Base-by-base conservation (phyloP, 192 early-diverging fungal species). In the Lobosporangium transversale region DNA sequence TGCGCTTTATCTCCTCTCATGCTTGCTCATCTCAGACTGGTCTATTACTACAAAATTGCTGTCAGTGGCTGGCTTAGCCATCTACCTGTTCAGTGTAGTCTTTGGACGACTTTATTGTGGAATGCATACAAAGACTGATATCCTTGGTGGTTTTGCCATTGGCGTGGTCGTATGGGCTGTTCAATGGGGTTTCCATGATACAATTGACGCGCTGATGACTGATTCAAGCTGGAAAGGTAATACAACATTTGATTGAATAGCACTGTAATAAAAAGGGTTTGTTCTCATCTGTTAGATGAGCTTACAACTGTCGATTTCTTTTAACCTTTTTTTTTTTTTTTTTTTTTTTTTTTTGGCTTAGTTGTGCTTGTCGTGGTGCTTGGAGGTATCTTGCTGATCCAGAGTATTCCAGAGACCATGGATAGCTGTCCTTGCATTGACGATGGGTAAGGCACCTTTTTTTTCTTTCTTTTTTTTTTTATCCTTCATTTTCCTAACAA, bases 51-150 rank as follows among this genome's bases (percentile, higher is more conserved):
- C 70, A 24, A 71, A 82, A 48, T 31, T 75, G 9, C 9, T 80
- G 11, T 66, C 68, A 18, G 37, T 75, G 18, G n/a, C 73, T 27
- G 61, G 64, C 0, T 49, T 89, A 15, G 53, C 51, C 15, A 24
- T 84, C 6, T 92, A 92, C 62, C 81, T 84, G 20, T 53, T 82
- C 32, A 82, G 87, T 53, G 89, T 97, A 20, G 80, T 89, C 4
- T 62, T 88, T 70, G 91, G 92, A 24, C 80, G 95, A 21, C 79
- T 97, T 3, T 90, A 95, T 62, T 94, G 91, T 58, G 95, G 94
- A 0, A 92, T 97, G 87, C 95, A 97, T 79, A 90, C 88, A 4
- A 67, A 90, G 49, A 84, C 91, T 5, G 73, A 76, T 35, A 59
- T 76, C 20, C 12, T 67, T 1, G 73, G 63, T 14, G 73, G 73